These are phyloP conservation scores for Ophidiomyces ophidiicola DNA, from an alignment of 2,329 filamentous ascomycete genomes.

Conservation along the genomic window DNA sequence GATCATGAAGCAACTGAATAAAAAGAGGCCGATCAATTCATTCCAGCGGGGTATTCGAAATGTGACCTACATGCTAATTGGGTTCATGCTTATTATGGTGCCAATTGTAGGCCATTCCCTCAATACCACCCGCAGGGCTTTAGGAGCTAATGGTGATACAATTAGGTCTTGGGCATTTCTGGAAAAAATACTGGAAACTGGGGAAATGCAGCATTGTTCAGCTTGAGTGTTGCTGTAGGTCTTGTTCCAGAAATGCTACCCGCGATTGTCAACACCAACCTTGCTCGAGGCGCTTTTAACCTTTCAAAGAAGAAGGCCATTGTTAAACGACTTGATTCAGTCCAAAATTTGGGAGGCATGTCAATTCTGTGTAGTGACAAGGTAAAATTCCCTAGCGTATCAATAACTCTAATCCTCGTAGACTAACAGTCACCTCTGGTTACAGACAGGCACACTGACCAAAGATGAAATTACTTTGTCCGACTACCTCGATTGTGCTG, in stretches of 20 bases:
- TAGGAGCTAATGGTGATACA: not conserved
- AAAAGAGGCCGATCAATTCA: slow-evolving; percentile 1
- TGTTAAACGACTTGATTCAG: slow-evolving; percentile 7
- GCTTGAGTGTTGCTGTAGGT: slow-evolving; percentile 6
- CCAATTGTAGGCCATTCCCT: not conserved
- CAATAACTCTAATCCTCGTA: not conserved
- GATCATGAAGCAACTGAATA: slow-evolving; percentile 5
- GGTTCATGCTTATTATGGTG: slow-evolving; percentile 4
- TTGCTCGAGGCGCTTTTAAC: slow-evolving; percentile 2
- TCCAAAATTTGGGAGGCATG: slow-evolving; percentile 7
- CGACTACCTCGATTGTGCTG: slow-evolving; percentile 3
- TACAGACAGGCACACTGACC: slow-evolving; percentile 3
- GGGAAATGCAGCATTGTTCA: slow-evolving; percentile 7
- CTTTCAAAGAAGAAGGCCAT: slow-evolving; percentile 8
- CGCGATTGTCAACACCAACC: slow-evolving; percentile 7
- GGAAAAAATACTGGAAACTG: slow-evolving; percentile 8
- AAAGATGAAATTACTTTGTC: slow-evolving; percentile 4
- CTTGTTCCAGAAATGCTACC: slow-evolving; percentile 8
- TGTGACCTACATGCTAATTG: slow-evolving; percentile 6
- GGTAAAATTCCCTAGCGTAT: not conserved
- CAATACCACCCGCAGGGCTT: not conserved
- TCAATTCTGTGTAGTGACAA: slow-evolving; percentile 8
- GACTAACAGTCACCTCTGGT: not conserved
- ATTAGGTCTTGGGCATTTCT: slow-evolving; percentile 3
- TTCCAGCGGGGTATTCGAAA: slow-evolving; percentile 4